These are phyloP conservation scores for Lophiostoma macrostomum DNA, from an alignment of 495 filamentous ascomycete species.

Conservation along the genomic window DNA sequence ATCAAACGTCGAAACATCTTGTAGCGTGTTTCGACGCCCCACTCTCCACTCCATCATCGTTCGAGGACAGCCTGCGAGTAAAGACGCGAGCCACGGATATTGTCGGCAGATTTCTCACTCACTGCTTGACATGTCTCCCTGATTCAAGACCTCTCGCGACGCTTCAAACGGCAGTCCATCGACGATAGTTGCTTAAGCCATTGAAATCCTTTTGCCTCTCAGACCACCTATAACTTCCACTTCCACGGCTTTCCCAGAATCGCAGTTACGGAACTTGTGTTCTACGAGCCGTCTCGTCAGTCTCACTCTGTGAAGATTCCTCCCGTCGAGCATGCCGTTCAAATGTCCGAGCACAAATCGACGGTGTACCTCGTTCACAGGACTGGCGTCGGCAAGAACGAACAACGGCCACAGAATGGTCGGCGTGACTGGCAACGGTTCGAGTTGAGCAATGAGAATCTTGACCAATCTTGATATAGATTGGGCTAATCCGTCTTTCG, in stretches of 20 bases:
- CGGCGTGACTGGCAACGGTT: not conserved
- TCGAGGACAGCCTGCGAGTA: too few relatives aligned
- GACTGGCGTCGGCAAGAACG: not conserved
- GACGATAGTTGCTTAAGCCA: too few relatives aligned
- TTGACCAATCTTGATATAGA: not conserved
- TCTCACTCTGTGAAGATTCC: not conserved
- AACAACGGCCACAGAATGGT: not conserved
- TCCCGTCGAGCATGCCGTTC: not conserved
- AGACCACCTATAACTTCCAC: too few relatives aligned
- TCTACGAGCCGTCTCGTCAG: not conserved
- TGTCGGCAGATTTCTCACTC: too few relatives aligned
- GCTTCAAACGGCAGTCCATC: too few relatives aligned
- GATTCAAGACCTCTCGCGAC: too few relatives aligned
- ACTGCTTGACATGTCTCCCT: too few relatives aligned
- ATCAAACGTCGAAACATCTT: not conserved
- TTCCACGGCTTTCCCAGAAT: too few relatives aligned
- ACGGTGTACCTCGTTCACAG: not conserved
- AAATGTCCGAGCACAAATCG: not conserved
- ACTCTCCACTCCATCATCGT: too few relatives aligned
- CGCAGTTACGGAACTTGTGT: not conserved
- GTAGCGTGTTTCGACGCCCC: too few relatives aligned
- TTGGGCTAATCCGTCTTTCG: not conserved
- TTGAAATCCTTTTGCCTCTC: too few relatives aligned
- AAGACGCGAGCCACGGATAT: too few relatives aligned
- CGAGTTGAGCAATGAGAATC: not conserved